Percentiles rank a stretch among this genome's conserved stretches.
These are phyloP conservation scores for Globisporangium cylindrosporum DNA, from an alignment of 352 stramenopile species.

Conservation along the genomic window DNA sequence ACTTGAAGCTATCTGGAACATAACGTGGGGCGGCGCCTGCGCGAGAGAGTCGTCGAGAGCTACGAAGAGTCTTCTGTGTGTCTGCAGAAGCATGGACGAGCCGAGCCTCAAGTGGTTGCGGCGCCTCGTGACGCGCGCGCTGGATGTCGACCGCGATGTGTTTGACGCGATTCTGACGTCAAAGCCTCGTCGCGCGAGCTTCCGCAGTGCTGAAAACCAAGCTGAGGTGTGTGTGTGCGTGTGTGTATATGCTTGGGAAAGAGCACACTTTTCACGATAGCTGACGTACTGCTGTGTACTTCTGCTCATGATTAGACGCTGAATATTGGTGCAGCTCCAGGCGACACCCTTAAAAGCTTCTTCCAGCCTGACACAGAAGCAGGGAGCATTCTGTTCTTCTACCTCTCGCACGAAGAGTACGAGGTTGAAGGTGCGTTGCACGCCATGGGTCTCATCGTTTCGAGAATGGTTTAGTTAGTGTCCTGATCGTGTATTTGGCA, in stretches of 20 bases:
- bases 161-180: constrained; percentile 55
- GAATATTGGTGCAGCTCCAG: constrained; percentile 23
- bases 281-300: neutral
- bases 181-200: constrained; percentile 24
- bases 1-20: neutral
- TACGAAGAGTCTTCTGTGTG: neutral
- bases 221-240: constrained; percentile 23
- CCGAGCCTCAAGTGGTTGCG: constrained; percentile 50
- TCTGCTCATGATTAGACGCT: constrained; percentile 12
- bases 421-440: constrained; percentile 49
- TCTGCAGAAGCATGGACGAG: constrained; percentile 43
- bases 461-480: neutral
- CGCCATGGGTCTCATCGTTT: neutral
- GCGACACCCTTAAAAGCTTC: constrained; percentile 49
- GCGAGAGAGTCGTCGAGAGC: neutral
- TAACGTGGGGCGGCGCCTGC: neutral
- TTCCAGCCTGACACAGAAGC: constrained; percentile 51
- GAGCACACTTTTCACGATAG: neutral
- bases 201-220: constrained; percentile 35
- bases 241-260: neutral
- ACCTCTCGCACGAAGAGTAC: constrained; percentile 55
- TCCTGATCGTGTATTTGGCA: neutral
- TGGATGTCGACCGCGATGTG: constrained; percentile 52
- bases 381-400: constrained; percentile 80
- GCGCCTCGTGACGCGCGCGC: constrained; percentile 52